These are phyloP conservation scores for Atalantia buxifolia DNA, from an alignment of 345 rosid species.

Conservation along the genomic window DNA sequence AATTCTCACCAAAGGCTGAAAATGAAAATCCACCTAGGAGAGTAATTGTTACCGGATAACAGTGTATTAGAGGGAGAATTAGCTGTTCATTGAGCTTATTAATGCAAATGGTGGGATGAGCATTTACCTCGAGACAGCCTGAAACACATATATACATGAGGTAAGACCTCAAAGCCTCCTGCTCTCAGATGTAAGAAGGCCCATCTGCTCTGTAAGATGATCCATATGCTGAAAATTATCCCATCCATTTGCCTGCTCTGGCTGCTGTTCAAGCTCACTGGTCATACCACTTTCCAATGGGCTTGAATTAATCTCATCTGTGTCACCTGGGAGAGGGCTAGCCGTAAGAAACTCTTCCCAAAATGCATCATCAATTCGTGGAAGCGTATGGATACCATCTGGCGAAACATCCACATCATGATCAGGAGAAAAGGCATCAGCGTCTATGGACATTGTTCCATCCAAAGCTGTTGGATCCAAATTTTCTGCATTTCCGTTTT, in stretches of 20 bases:
- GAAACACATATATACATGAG: constrained; percentile 5
- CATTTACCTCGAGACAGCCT: constrained; percentile 22
- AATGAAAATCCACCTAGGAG: background rate
- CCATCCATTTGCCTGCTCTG: constrained; percentile 37
- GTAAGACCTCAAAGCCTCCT: constrained; percentile 26
- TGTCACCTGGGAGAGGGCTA: constrained; percentile 46
- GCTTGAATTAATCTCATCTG: constrained; percentile 45
- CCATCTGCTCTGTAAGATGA: constrained; percentile 69
- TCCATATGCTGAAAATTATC: constrained; percentile 47
- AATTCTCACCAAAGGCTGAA: background rate
- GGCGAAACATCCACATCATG: constrained; percentile 38
- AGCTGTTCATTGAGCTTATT: background rate
- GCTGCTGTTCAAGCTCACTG: constrained; percentile 27
- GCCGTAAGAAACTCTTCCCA: constrained; percentile 67
- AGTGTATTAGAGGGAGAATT: background rate
- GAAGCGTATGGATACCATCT: constrained; percentile 53
- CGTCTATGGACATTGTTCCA: constrained; percentile 31
- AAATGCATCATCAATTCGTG: constrained; percentile 50
- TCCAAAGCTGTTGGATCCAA: constrained; percentile 40
- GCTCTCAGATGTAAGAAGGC: constrained; percentile 53
- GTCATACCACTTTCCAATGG: constrained; percentile 35
- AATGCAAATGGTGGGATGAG: constrained; percentile 1
- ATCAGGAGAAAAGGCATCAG: constrained; percentile 39
- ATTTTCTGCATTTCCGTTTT: constrained; percentile 36
- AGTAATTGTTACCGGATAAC: background rate